These are phyloP conservation scores for Cystobasidium slooffiae DNA, from an alignment of 1,284 basidiomycete genomes.

Conservation along the genomic window DNA sequence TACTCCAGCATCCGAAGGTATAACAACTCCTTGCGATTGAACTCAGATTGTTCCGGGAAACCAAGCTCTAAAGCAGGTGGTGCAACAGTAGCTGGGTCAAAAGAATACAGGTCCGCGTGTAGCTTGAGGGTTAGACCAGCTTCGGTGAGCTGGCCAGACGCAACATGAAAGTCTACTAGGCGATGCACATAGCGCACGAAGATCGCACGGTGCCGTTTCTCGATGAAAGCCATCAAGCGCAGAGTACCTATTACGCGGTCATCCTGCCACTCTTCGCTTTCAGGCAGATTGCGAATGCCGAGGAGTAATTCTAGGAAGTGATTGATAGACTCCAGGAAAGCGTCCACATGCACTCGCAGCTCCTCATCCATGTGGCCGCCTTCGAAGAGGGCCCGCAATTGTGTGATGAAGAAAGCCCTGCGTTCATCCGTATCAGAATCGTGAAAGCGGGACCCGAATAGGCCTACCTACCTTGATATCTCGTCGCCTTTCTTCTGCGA, in stretches of 20 bases:
- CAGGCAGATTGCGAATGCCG: constrained; percentile 87
- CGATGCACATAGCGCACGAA: constrained; percentile 80
- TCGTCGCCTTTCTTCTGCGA: constrained; percentile 87
- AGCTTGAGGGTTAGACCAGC: constrained; percentile 89
- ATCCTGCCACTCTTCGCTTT: constrained; percentile 80
- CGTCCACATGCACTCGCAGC: constrained; percentile 75
- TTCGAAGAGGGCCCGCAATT: constrained; percentile 85
- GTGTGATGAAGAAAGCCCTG: constrained; percentile 88
- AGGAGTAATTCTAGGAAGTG: constrained; percentile 92
- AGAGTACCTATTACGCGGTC: constrained; percentile 92
- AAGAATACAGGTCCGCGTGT: constrained; percentile 90
- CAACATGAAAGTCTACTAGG: constrained; percentile 74
- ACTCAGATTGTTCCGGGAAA: constrained; percentile 79
- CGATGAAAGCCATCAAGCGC: constrained; percentile 70
- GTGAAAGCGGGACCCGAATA: neutral
- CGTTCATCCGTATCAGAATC: constrained; percentile 22
- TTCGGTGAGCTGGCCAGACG: constrained; percentile 59
- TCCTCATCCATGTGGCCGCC: constrained; percentile 74
- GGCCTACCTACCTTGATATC: constrained; percentile 63
- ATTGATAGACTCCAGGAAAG: constrained; percentile 87
- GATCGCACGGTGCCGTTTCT: constrained; percentile 62
- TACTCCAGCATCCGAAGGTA: constrained; percentile 58
- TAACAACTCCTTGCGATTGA: constrained; percentile 79
- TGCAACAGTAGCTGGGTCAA: constrained; percentile 73
- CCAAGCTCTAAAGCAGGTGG: constrained; percentile 70